These are phyloP conservation scores for Lignosus rhinocerotis DNA, from an alignment of 1,284 basidiomycete species.

Conservation along the genomic window DNA sequence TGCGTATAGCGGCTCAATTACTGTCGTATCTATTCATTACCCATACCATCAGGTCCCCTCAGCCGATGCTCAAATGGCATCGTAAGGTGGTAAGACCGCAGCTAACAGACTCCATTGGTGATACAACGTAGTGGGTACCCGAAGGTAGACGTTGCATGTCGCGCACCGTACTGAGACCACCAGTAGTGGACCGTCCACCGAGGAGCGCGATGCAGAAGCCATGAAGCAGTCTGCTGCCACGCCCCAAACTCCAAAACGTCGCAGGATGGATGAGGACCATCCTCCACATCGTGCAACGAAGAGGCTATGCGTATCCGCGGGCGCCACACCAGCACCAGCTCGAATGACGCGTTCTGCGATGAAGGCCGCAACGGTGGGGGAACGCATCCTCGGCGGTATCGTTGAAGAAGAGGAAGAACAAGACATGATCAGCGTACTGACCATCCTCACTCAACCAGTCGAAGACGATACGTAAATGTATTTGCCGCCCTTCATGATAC, in stretches of 20 bases:
- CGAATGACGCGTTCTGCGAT: not conserved
- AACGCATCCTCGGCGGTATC: not conserved
- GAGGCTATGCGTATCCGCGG: not conserved
- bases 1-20: not conserved
- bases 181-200: not conserved
- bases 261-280: not conserved
- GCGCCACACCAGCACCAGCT: not conserved
- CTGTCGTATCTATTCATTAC: not conserved
- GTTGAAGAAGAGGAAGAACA: constrained; percentile 4
- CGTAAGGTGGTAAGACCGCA: not conserved
- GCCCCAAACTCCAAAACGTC: not conserved
- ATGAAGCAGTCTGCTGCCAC: not conserved
- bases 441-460: not conserved
- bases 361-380: not conserved
- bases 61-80: not conserved
- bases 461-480: not conserved
- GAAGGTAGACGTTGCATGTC: not conserved
- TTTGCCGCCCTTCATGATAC: not conserved
- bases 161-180: not conserved
- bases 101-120: not conserved
- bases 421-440: not conserved
- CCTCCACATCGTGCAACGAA: not conserved
- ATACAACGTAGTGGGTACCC: not conserved
- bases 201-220: not conserved
- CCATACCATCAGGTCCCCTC: not conserved